phyloP scores from a whole-genome alignment of 441 rosid genomes.

The Corymbia citriodora region DNA sequence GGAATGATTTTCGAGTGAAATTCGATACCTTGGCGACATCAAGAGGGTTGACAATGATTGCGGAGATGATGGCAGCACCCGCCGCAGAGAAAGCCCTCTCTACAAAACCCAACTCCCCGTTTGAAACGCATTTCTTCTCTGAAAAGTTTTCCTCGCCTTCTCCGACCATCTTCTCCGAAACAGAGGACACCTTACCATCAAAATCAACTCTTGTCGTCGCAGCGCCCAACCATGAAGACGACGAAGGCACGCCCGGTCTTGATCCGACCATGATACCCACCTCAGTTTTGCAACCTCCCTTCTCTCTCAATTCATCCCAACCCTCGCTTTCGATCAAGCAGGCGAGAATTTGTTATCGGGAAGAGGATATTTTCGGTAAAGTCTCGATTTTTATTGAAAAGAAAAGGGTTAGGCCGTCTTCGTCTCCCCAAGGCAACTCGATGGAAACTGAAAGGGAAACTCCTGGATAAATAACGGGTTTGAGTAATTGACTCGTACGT shows the following conservation, averaged over 20 bases:
- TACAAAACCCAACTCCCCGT: constrained; percentile 33
- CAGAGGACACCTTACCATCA: constrained; percentile 14
- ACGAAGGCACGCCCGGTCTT: constrained; percentile 33
- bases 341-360: background rate
- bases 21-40: constrained; percentile 57
- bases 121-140: constrained; percentile 10
- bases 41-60: constrained; percentile 64
- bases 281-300: background rate
- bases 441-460: background rate
- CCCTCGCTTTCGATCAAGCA: background rate
- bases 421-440: background rate
- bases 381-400: background rate
- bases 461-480: background rate
- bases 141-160: constrained; percentile 18
- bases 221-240: constrained; percentile 44
- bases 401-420: background rate
- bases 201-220: constrained; percentile 38
- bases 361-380: background rate
- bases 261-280: constrained; percentile 19
- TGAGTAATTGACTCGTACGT: background rate
- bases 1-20: background rate
- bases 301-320: background rate
- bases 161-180: constrained; percentile 14
- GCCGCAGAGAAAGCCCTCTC: constrained; percentile 53
- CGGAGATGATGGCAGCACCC: constrained; percentile 54